A percentile compares a stretch with the other conserved stretches of the same genome.
Evolutionary conservation across 2,329 filamentous ascomycete species (phyloP).

Genomic region (Helicocarpus griseus): DNA sequence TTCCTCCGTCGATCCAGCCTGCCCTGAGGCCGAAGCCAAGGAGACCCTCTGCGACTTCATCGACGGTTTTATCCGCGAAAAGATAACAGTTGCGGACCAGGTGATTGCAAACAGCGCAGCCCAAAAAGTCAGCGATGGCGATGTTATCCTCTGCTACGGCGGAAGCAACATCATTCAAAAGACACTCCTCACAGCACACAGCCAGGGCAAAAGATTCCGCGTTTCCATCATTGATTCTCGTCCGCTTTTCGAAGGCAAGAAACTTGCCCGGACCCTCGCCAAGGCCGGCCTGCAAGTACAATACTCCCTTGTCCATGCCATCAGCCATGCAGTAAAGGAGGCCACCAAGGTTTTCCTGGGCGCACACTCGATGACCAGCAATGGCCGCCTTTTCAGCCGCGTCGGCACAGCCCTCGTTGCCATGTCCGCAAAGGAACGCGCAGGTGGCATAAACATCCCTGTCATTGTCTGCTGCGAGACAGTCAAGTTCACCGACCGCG

Average conservation of each 20-base stretch:
- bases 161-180: slow-evolving; percentile 79
- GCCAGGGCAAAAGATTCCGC: slow-evolving; percentile 62
- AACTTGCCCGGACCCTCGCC: slow-evolving; percentile 61
- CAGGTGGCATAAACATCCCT: slow-evolving; percentile 53
- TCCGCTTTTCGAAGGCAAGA: slow-evolving; percentile 59
- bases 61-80: slow-evolving; percentile 82
- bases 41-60: slow-evolving; percentile 67
- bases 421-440: slow-evolving; percentile 61
- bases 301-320: slow-evolving; percentile 71
- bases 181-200: slow-evolving; percentile 63
- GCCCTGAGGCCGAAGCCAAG: slow-evolving; percentile 74
- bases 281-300: slow-evolving; percentile 63
- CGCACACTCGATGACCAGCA: slow-evolving; percentile 90
- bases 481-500: slow-evolving; percentile 86
- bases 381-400: slow-evolving; percentile 80
- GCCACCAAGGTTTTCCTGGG: slow-evolving; percentile 71
- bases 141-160: slow-evolving; percentile 78
- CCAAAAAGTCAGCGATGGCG: slow-evolving; percentile 65
- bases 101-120: slow-evolving; percentile 72
- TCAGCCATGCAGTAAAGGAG: slow-evolving; percentile 62
- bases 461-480: slow-evolving; percentile 89
- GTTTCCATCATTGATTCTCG: slow-evolving; percentile 77
- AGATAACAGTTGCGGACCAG: slow-evolving; percentile 75
- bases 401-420: slow-evolving; percentile 81
- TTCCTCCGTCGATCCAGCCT: slow-evolving; percentile 77